Conservation (phyloP, 371 early-diverging fungal genomes). For the Mortierella sp. region DNA sequence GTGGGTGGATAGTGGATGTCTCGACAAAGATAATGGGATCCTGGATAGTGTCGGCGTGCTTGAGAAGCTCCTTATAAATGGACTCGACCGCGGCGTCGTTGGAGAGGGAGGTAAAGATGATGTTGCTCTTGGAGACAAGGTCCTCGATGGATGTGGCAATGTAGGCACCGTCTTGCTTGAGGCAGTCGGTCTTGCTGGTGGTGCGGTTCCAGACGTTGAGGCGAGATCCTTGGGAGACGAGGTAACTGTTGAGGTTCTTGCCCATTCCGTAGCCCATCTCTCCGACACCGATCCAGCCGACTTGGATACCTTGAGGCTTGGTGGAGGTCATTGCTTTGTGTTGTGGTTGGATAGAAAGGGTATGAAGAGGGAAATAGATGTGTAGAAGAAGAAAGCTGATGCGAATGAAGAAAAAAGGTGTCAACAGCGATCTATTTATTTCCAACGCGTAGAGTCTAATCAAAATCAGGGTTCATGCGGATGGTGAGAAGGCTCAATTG, state of each 20-base stretch:
- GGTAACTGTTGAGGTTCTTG: constrained; percentile 48
- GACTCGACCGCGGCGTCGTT: constrained; percentile 54
- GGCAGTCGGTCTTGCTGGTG: constrained; percentile 21
- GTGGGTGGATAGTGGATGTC: constrained; percentile 55
- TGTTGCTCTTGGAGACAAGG: constrained; percentile 42
- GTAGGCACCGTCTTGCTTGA: constrained; percentile 41
- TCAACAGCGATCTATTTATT: background rate
- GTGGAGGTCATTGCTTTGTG: background rate
- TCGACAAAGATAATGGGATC: constrained; percentile 53
- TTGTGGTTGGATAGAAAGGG: background rate
- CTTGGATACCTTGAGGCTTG: background rate
- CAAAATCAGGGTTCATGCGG: no score
- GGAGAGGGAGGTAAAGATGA: constrained; percentile 56
- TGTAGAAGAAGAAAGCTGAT: background rate
- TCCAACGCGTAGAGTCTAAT: background rate
- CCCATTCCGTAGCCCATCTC: constrained; percentile 57
- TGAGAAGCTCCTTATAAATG: constrained; percentile 45
- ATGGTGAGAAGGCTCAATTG: no score
- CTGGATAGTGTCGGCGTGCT: constrained; percentile 29
- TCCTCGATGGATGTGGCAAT: constrained; percentile 47
- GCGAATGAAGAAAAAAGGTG: background rate
- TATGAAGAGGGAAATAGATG: background rate
- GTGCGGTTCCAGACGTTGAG: constrained; percentile 58
- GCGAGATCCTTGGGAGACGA: constrained; percentile 24
- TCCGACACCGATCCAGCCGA: constrained; percentile 50